Evolutionary conservation across 1,284 basidiomycete species (phyloP).

Genomic region (Tilletiaria anomala): DNA sequence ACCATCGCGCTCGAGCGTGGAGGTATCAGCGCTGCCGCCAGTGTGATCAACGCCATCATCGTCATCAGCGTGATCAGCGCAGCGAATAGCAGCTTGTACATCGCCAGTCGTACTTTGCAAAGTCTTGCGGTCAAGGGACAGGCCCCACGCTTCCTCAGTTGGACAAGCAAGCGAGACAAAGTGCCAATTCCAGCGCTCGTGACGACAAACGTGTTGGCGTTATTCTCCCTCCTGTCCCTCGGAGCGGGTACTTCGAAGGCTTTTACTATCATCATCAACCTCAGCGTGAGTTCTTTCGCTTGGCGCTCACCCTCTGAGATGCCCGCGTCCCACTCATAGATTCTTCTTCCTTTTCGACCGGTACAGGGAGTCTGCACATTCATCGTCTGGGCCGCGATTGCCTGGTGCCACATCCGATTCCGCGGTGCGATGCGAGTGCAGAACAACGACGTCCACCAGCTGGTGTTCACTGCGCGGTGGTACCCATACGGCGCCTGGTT

Average conservation of each 20-base stretch:
- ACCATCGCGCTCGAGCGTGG: conserved; percentile 41
- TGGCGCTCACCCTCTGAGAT: too few species aligned
- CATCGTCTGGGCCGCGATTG: conserved; percentile 70
- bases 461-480: conserved; percentile 45
- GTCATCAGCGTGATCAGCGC: conserved; percentile 72
- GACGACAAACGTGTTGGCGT: conserved; percentile 52
- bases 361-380: conserved; percentile 54
- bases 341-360: too few species aligned
- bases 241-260: conserved; percentile 49
- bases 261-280: too few species aligned
- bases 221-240: conserved; percentile 51
- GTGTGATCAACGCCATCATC: conserved; percentile 58
- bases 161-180: conserved; percentile 54
- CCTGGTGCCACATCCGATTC: conserved; percentile 59
- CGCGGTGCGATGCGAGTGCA: conserved; percentile 51
- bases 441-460: conserved; percentile 46
- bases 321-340: too few species aligned
- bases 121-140: conserved; percentile 60
- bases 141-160: conserved; percentile 58
- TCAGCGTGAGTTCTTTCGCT: too few species aligned
- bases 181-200: conserved; percentile 60
- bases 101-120: conserved; percentile 58
- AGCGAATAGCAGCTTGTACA: conserved; percentile 66
- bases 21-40: conserved; percentile 40
- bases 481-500: conserved; percentile 39